phyloP scores from a whole-genome alignment of 371 early-diverging fungal genomes.

The Mortierella sp. region DNA sequence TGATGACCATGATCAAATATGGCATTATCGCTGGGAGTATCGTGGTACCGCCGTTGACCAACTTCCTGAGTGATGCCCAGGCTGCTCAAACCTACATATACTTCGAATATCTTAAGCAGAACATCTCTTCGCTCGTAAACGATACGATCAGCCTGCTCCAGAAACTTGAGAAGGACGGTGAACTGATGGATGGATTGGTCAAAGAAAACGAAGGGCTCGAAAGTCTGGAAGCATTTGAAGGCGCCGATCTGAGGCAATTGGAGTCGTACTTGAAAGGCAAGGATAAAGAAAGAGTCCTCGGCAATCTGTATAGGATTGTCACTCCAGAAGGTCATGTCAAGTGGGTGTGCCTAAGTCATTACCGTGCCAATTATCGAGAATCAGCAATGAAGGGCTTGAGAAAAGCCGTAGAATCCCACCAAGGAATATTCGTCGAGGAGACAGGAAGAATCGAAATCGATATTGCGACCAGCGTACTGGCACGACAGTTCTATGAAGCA shows the following conservation, averaged over 20 bases:
- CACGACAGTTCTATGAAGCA: conserved; percentile 7
- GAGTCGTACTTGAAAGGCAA: not conserved
- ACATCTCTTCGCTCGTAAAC: conserved; percentile 1
- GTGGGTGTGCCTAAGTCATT: conserved; percentile 7
- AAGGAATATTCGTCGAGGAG: not conserved
- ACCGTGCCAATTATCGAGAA: not conserved
- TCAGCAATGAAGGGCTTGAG: not conserved
- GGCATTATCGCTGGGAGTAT: conserved; percentile 11
- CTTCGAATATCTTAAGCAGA: not conserved
- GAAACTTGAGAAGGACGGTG: not conserved
- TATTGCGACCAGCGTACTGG: not conserved
- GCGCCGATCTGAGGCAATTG: conserved; percentile 14
- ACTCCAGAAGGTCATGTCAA: conserved; percentile 5
- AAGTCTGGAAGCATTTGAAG: conserved; percentile 13
- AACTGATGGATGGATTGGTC: no score
- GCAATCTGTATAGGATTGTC: conserved; percentile 7
- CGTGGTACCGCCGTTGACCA: conserved; percentile 5
- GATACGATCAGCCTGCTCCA: not conserved
- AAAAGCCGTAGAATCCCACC: not conserved
- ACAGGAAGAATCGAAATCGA: not conserved
- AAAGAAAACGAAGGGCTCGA: not conserved
- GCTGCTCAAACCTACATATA: not conserved
- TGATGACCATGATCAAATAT: conserved; percentile 19
- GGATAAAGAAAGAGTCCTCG: not conserved
- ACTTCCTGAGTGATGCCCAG: not conserved